These are phyloP conservation scores for Gynochthodes officinalis DNA, from an alignment of 257 asterid species.

Conservation along the genomic window DNA sequence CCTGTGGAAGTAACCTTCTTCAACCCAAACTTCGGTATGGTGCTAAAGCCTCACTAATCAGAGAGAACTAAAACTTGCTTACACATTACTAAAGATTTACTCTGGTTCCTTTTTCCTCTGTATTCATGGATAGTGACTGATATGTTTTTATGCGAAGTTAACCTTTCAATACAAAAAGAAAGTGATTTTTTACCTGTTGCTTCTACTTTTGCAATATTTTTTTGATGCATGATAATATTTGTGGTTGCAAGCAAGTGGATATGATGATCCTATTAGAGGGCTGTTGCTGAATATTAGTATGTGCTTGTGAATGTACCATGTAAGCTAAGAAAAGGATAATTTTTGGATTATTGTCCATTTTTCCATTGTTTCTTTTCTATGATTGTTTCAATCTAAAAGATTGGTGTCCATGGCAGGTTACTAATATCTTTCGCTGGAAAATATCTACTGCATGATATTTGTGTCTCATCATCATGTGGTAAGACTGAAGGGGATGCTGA, in stretches of 20 bases:
- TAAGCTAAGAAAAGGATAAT: background rate
- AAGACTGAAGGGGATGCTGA: conserved; percentile 34
- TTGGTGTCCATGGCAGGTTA: conserved; percentile 48
- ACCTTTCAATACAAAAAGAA: background rate
- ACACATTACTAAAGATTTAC: background rate
- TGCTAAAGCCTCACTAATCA: background rate
- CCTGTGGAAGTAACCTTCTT: conserved; percentile 79
- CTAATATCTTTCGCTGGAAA: conserved; percentile 79
- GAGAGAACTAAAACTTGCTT: conserved; percentile 8
- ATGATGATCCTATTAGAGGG: background rate
- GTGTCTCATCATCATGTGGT: conserved; percentile 40
- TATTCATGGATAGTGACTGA: background rate
- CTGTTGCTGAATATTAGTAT: background rate
- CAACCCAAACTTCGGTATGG: conserved; percentile 78
- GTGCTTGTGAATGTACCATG: background rate
- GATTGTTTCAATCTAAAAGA: background rate
- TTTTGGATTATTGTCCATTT: background rate
- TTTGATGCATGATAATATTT: background rate
- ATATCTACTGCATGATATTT: conserved; percentile 52
- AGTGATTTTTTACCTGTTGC: background rate
- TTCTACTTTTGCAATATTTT: background rate
- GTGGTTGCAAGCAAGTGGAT: background rate
- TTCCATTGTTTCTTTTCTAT: background rate
- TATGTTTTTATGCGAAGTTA: background rate
- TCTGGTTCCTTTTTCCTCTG: background rate